A percentile compares a stretch with the other conserved stretches of the same genome.
These are phyloP conservation scores for Exophiala calicioides DNA, from an alignment of 2,329 filamentous ascomycete species.

Conservation along the genomic window DNA sequence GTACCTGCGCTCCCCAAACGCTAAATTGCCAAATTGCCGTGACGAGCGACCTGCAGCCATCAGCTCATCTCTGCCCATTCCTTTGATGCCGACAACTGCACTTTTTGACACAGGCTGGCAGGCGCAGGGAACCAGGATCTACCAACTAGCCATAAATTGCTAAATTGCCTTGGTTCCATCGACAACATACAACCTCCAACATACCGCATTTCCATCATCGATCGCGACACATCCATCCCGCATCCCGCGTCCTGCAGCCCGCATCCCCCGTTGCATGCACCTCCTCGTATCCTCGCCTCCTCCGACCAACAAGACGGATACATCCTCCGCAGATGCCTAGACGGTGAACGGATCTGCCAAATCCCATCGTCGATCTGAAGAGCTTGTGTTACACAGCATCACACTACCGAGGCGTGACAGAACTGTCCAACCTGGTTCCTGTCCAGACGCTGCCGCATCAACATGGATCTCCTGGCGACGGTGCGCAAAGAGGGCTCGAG, in stretches of 20 bases:
- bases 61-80: constrained; percentile 1
- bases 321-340: neutral
- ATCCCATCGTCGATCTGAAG: constrained; percentile 1
- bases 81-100: constrained; percentile 14
- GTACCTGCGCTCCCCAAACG: no score
- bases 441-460: constrained; percentile 16
- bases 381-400: constrained; percentile 21
- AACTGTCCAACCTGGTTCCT: neutral
- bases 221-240: constrained; percentile 5
- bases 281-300: constrained; percentile 1
- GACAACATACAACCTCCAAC: no score
- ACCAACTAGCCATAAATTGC: no score
- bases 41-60: neutral
- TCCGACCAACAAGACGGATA: constrained; percentile 10
- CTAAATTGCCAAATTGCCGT: neutral
- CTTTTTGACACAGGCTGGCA: constrained; percentile 19
- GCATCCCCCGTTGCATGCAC: constrained; percentile 4
- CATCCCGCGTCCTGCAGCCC: constrained; percentile 5
- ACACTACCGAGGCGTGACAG: neutral
- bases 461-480: constrained; percentile 89
- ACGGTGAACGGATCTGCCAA: constrained; percentile 6
- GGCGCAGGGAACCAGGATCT: constrained; percentile 4
- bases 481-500: constrained; percentile 82
- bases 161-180: no score
- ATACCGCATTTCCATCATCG: neutral